Evolutionary conservation across 148 eudicot genomes (phyloP), one percentile per base, ranked within the genome.

Genomic region (Euryodendron excelsum): DNA sequence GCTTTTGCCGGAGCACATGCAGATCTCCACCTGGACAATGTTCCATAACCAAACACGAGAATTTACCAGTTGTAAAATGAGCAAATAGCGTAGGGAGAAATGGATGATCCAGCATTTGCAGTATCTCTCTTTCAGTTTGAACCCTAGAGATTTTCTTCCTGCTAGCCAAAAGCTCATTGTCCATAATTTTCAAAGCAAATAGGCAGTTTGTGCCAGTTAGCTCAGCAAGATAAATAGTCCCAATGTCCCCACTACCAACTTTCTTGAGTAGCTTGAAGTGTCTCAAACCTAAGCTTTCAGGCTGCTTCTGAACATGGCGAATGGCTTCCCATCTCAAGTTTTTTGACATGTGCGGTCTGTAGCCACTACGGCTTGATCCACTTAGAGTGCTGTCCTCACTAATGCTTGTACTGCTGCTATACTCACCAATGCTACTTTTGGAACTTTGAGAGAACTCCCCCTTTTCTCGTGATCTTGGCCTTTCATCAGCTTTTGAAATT

Each of bases 21-120:
- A 93, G 86, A 85, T 93, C 96, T 72, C 98, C 96, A 68, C 93
- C 91, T 45, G 96, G 90, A 79, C 98, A 93, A 84, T 87, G 90
- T 65, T 93, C 95, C 87, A 90, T 93, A 67, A 89, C 93, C 87
- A 93, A 85, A 84, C 93, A 90, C 5, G 92, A 82, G 67, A 87
- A 84, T 77, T 85, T 91, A 76, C 88, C 87, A 18, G 95, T 81
- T 20, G 84, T 80, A 74, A 93, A 93, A 82, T 90, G 89, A 39
- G 95, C 88, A 84, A 86, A 93, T 10, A 93, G 85, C 20, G 95
- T 88, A 60, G 98, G 98, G 78, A 93, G 95, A 82, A 93, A 93
- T 55, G 98, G 98, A 76, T 93, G 98, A 78, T 93, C 98, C 82
- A 93, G 69, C 85, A 88, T 87, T 65, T 87, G 92, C 70, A 93